A percentile compares a stretch with the other conserved stretches of the same genome.
Evolutionary conservation across 2,329 filamentous ascomycete species (phyloP).

Genomic region (Hymenotorrendiella dingleyae): DNA sequence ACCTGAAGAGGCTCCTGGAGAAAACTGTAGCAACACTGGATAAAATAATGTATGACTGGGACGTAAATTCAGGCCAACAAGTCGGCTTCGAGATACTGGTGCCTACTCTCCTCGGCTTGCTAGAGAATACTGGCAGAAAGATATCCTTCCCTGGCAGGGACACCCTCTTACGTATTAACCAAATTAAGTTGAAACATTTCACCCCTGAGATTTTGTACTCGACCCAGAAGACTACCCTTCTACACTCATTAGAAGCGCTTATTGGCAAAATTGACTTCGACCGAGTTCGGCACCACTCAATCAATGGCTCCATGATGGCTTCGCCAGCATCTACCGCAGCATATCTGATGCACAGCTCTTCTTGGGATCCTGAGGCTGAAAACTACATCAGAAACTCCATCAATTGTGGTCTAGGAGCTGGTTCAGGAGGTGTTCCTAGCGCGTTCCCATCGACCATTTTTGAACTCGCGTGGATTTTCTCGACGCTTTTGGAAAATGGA

Average conservation of each 20-base stretch:
- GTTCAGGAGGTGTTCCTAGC: background rate
- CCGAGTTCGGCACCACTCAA: background rate
- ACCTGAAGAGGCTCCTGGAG: background rate
- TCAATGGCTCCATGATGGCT: background rate
- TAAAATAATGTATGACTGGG: background rate
- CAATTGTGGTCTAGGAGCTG: background rate
- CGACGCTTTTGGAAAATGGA: background rate
- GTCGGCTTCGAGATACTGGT: background rate
- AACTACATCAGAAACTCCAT: background rate
- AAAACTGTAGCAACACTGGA: background rate
- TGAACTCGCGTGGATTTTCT: background rate
- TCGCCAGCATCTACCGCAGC: background rate
- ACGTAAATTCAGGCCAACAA: background rate
- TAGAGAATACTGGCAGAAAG: background rate
- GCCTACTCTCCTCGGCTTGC: background rate
- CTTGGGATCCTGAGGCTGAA: background rate
- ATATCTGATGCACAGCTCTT: background rate
- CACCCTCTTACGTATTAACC: background rate
- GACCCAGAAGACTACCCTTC: background rate
- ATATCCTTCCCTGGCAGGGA: background rate
- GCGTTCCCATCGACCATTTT: constrained; percentile 3
- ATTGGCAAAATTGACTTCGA: background rate
- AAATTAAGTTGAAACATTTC: background rate
- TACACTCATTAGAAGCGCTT: constrained; percentile 1
- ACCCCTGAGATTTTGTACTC: background rate